Percentiles rank a stretch among this genome's conserved stretches.
phyloP scores from a whole-genome alignment of 2,329 filamentous ascomycete species.

The Hymenoscyphus infarciens region DNA sequence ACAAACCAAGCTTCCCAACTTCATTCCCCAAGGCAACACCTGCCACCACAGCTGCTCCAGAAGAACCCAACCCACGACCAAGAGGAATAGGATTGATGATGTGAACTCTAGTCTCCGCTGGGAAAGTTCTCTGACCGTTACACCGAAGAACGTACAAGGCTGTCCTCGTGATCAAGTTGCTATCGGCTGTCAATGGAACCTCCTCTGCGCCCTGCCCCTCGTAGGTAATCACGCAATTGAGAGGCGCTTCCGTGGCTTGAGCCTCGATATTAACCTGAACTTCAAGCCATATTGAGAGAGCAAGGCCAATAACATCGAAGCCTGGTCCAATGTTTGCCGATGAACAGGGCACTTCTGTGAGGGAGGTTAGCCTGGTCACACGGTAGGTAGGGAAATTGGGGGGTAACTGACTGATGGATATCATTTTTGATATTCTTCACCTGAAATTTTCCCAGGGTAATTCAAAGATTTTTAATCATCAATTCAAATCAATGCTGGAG shows the following conservation, averaged over 20 bases:
- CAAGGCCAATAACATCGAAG: conserved; percentile 96
- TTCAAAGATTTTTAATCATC: background rate
- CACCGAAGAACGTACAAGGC: conserved; percentile 93
- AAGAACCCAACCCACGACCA: conserved; percentile 89
- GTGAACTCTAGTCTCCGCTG: conserved; percentile 82
- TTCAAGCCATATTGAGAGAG: conserved; percentile 90
- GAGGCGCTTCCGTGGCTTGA: conserved; percentile 54
- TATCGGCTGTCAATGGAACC: conserved; percentile 78
- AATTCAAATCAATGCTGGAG: background rate
- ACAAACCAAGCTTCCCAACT: conserved; percentile 74
- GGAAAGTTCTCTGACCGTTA: conserved; percentile 82
- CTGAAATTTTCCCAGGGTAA: background rate
- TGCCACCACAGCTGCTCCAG: conserved; percentile 90
- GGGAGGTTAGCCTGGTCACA: conserved; percentile 1
- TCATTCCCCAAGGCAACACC: conserved; percentile 92
- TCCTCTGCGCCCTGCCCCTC: conserved; percentile 69
- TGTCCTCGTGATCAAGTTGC: conserved; percentile 90
- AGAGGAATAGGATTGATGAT: conserved; percentile 95
- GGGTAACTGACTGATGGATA: conserved; percentile 25
- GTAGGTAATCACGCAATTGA: conserved; percentile 90
- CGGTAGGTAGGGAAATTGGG: background rate
- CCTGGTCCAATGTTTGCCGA: conserved; percentile 97
- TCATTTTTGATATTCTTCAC: conserved; percentile 17
- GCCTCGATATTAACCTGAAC: conserved; percentile 71
- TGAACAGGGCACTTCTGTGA: conserved; percentile 71